Percentiles rank a stretch among this genome's conserved stretches.
Conservation (phyloP, 2,329 filamentous ascomycete genomes). For the Penicillium fuscoglaucum region DNA sequence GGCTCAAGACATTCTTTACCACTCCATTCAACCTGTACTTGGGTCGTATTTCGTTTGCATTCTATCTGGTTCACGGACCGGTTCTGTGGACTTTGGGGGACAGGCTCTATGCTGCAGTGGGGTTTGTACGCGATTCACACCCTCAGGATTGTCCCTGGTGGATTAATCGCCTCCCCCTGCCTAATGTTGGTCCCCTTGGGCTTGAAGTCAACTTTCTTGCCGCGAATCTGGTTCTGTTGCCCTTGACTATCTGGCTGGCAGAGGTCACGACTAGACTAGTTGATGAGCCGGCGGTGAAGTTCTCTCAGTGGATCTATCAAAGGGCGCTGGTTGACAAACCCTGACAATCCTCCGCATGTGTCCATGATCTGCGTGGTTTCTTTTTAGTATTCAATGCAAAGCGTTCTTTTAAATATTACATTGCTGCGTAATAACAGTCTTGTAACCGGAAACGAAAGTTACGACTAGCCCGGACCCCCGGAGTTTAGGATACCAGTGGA, state of each 20-base stretch:
- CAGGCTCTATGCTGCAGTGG: constrained; percentile 62
- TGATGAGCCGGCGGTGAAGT: constrained; percentile 61
- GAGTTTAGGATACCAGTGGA: neutral
- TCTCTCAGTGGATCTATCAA: constrained; percentile 59
- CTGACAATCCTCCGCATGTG: neutral
- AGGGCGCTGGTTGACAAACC: constrained; percentile 31
- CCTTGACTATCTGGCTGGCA: constrained; percentile 59
- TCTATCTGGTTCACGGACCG: constrained; percentile 67
- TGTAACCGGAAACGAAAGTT: neutral
- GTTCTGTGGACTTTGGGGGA: constrained; percentile 62
- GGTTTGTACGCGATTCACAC: constrained; percentile 55
- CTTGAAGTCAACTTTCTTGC: constrained; percentile 61
- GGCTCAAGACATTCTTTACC: constrained; percentile 62
- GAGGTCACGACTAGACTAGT: constrained; percentile 58
- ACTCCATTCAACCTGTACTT: constrained; percentile 60
- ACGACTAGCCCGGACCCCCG: neutral
- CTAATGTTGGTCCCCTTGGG: constrained; percentile 59
- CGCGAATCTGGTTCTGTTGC: constrained; percentile 61
- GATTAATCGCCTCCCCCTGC: constrained; percentile 57
- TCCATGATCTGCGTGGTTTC: neutral
- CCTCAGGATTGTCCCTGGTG: constrained; percentile 56
- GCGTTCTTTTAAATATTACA: neutral
- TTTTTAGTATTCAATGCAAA: neutral
- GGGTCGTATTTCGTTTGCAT: constrained; percentile 61
- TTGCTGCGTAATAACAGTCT: neutral